Base-by-base conservation (phyloP, 106 monocot genomes). In the Acorus calamus region DNA sequence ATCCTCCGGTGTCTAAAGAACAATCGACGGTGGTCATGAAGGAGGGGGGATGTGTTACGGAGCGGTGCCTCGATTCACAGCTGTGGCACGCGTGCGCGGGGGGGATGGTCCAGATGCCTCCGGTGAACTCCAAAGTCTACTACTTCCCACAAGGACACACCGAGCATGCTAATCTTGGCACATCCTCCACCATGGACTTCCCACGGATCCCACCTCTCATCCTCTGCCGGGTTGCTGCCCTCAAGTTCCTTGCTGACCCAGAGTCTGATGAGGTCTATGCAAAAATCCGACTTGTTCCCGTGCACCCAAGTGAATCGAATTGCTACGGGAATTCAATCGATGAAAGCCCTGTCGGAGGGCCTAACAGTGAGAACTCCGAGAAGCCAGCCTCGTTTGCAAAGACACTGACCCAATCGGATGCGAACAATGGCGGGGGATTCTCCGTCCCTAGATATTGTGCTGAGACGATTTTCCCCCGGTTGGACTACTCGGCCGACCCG, bases 371-470 rank as follows among this genome's bases (percentile, higher is more conserved):
- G 13, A 14, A 4, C 2, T 67, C 61, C 1, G 74, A 74, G 44
- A 74, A 74, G 46, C 46, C 42, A 14, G 46, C 74, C 5, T 74
- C 74, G 4, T 74, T 74, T 44, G 74, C 74, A 8, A 74, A 74
- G 66, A 74, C 74, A 7, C 48, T 74, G 66, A 74, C 74, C 28
- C 74, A 74, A 28, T 74, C 74, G 2, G 74, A 74, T 42, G 74
- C 74, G 60, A 74, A 74, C 66, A 74, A 74, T 45, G 74, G 74
- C 6, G 74, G 74, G 4, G 74, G 74, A 8, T 74, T 74, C 74
- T 74, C 74, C 14, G 74, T 74, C 6, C 74, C 74, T 9, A 46
- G 74, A 11, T 74, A 74, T 55, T 74, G 74, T 28, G 74, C 74
- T 3, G 74, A 74, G 74, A 74, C 74, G 10, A 74, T 74, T 14